A percentile compares a stretch with the other conserved stretches of the same genome.
phyloP scores from a whole-genome alignment of 2,329 filamentous ascomycete species.

The Setomelanomma holmii region DNA sequence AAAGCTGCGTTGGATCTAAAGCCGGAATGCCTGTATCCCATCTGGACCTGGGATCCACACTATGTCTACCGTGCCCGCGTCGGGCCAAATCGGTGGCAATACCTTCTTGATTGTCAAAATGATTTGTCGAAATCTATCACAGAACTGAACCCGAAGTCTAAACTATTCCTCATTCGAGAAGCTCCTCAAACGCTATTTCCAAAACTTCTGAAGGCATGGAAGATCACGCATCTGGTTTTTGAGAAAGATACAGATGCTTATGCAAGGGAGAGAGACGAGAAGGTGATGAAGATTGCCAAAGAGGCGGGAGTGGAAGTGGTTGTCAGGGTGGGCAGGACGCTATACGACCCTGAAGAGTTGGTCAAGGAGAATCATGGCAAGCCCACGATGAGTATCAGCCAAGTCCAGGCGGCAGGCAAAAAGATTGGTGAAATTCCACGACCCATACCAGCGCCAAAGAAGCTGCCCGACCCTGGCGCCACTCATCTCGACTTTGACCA shows the following conservation, averaged over 20 bases:
- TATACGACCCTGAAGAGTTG: conserved; percentile 76
- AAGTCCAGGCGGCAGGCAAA: conserved; percentile 66
- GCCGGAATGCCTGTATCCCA: conserved; percentile 72
- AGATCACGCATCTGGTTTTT: conserved; percentile 77
- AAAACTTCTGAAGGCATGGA: conserved; percentile 76
- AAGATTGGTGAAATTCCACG: conserved; percentile 68
- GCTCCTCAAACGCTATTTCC: conserved; percentile 74
- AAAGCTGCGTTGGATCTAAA: conserved; percentile 74
- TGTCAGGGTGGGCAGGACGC: conserved; percentile 68
- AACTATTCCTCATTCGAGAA: conserved; percentile 75
- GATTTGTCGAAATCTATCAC: conserved; percentile 73
- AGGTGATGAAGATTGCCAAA: conserved; percentile 65
- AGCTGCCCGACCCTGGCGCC: conserved; percentile 70
- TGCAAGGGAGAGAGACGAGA: conserved; percentile 67
- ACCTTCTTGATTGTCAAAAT: conserved; percentile 73
- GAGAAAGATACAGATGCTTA: conserved; percentile 82
- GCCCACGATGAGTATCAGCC: conserved; percentile 76
- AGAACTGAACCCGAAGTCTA: conserved; percentile 73
- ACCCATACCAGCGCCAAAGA: conserved; percentile 66
- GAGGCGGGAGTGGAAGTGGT: conserved; percentile 73
- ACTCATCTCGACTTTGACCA: conserved; percentile 67
- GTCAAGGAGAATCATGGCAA: conserved; percentile 70
- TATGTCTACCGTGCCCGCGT: conserved; percentile 77
- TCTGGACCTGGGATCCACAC: conserved; percentile 83
- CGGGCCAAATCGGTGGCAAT: conserved; percentile 77